These are phyloP conservation scores for Metarhizium rileyi DNA, from an alignment of 2,329 filamentous ascomycete species.

Conservation along the genomic window DNA sequence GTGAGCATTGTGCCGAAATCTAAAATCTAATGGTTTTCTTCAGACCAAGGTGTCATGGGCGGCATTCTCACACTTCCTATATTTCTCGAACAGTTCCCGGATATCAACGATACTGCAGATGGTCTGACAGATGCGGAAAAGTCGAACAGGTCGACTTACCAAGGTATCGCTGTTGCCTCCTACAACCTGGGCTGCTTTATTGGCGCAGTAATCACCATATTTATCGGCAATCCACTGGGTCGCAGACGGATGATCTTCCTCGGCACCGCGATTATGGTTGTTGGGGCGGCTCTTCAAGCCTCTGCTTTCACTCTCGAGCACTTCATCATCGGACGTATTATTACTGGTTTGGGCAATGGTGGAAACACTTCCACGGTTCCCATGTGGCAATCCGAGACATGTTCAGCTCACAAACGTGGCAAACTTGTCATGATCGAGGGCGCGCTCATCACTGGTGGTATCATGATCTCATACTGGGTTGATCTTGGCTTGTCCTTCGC, in stretches of 20 bases:
- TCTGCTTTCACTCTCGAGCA: conserved; percentile 44
- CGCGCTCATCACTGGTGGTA: conserved; percentile 45
- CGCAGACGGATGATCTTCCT: conserved; percentile 50
- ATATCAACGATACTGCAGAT: conserved; percentile 31
- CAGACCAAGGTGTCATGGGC: conserved; percentile 69
- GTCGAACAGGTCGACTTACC: conserved; percentile 38
- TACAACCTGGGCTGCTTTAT: conserved; percentile 54
- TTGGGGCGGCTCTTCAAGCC: conserved; percentile 50
- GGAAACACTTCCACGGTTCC: conserved; percentile 46
- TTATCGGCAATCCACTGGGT: conserved; percentile 54
- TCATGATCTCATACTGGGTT: conserved; percentile 51
- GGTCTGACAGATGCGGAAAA: conserved; percentile 26
- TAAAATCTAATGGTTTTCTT: neutral
- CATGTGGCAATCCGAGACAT: conserved; percentile 53
- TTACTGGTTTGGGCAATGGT: conserved; percentile 50
- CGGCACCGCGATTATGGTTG: conserved; percentile 45
- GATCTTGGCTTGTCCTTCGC: conserved; percentile 48
- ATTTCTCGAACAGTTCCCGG: conserved; percentile 49
- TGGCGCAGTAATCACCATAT: conserved; percentile 55
- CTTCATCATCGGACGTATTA: conserved; percentile 48
- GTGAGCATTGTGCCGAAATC: neutral
- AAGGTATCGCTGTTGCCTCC: conserved; percentile 44
- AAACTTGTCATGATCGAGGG: conserved; percentile 53
- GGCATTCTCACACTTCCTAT: conserved; percentile 59
- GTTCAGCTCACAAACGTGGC: conserved; percentile 46